Conservation (phyloP, 345 rosid genomes). For the Angophora floribunda region DNA sequence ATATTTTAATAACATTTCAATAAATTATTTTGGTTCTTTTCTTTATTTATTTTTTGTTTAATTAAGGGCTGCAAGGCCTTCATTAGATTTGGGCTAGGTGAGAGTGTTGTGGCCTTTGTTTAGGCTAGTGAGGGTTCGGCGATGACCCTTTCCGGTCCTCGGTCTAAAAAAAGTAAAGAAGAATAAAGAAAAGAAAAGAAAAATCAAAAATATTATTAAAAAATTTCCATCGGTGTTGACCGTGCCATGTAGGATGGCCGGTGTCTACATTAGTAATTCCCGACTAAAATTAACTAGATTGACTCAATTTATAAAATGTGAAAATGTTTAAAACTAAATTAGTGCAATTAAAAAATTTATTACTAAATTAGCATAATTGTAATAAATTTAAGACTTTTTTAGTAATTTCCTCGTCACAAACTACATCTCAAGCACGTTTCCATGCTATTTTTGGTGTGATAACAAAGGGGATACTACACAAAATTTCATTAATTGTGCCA, state of each 20-base stretch:
- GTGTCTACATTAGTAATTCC: too few relatives aligned
- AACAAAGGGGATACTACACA: background rate
- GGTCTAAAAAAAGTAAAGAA: too few relatives aligned
- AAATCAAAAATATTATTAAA: too few relatives aligned
- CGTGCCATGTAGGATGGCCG: too few relatives aligned
- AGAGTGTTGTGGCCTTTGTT: too few relatives aligned
- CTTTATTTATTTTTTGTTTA: too few relatives aligned
- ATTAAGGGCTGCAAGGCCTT: accelerated
- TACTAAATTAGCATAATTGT: accelerated
- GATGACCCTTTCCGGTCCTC: background rate
- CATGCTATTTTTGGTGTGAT: background rate
- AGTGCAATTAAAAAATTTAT: background rate
- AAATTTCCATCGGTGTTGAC: accelerated
- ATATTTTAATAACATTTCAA: too few relatives aligned
- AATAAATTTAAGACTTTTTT: too few relatives aligned
- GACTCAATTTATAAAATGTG: background rate
- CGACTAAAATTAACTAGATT: too few relatives aligned
- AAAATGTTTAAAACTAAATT: too few relatives aligned
- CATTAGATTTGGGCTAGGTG: background rate
- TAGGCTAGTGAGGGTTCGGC: too few relatives aligned
- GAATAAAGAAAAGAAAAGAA: background rate
- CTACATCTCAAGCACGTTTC: background rate
- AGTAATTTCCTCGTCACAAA: background rate
- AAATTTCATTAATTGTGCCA: background rate
- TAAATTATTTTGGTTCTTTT: too few relatives aligned